Evolutionary conservation across 768 basidiomycete species (phyloP).

Genomic region (Trametes sanguinea): DNA sequence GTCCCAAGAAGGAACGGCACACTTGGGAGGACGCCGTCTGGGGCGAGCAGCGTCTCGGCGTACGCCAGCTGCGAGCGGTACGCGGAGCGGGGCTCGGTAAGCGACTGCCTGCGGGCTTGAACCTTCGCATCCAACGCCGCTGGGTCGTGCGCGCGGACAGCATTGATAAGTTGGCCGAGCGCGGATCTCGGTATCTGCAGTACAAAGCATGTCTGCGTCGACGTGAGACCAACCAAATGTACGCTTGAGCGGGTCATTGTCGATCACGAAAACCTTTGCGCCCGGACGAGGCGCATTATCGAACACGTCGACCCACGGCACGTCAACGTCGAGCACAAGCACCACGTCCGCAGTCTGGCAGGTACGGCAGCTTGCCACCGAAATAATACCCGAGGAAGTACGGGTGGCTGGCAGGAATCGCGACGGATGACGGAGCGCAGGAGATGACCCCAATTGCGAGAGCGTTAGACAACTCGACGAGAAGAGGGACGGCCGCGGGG

Average conservation of each 20-base stretch:
- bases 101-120: slow-evolving; percentile 2
- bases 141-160: slow-evolving; percentile 24
- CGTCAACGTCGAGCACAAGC: slow-evolving; percentile 62
- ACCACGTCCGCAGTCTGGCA: slow-evolving; percentile 62
- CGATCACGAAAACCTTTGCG: slow-evolving; percentile 60
- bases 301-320: slow-evolving; percentile 63
- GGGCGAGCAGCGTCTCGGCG: slow-evolving; percentile 19
- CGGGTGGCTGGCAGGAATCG: slow-evolving; percentile 59
- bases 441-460: slow-evolving; percentile 59
- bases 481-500: slow-evolving; percentile 44
- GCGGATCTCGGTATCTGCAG: slow-evolving; percentile 57
- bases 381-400: slow-evolving; percentile 55
- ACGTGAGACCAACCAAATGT: slow-evolving; percentile 50
- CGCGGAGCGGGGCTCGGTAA: slow-evolving; percentile 15
- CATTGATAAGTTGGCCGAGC: slow-evolving; percentile 48
- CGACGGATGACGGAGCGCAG: slow-evolving; percentile 51
- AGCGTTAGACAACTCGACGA: slow-evolving; percentile 49
- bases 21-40: slow-evolving; percentile 17
- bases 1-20: slow-evolving; percentile 43
- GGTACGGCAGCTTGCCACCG: slow-evolving; percentile 46
- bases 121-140: background rate
- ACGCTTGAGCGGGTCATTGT: slow-evolving; percentile 62
- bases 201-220: slow-evolving; percentile 58
- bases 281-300: slow-evolving; percentile 42
- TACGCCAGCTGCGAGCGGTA: slow-evolving; percentile 26